These are phyloP conservation scores for Leptographium lundbergii DNA, from an alignment of 2,329 filamentous ascomycete genomes.

Conservation along the genomic window DNA sequence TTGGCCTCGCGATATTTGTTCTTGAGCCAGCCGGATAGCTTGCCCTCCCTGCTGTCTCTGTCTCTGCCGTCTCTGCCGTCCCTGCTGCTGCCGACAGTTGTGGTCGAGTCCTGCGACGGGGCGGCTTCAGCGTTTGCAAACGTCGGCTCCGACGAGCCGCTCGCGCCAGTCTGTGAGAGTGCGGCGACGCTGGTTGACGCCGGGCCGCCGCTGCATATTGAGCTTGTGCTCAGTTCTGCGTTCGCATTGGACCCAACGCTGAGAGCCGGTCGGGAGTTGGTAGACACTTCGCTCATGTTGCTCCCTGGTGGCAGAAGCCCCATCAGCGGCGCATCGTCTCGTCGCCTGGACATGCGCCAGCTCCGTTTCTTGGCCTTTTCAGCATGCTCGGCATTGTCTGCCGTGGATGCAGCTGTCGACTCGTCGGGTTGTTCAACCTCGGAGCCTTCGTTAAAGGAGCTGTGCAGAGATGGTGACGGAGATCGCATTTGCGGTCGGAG, in stretches of 20 bases:
- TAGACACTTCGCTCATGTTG: slow-evolving; percentile 6
- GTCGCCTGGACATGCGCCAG: slow-evolving; percentile 58
- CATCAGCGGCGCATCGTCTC: slow-evolving; percentile 33
- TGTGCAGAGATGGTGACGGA: slow-evolving; percentile 64
- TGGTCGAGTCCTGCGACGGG: slow-evolving; percentile 20
- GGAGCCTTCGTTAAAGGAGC: slow-evolving; percentile 67
- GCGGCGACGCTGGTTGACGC: slow-evolving; percentile 14
- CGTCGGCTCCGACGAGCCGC: slow-evolving; percentile 36
- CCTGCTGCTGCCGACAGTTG: not conserved
- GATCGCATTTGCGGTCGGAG: slow-evolving; percentile 54
- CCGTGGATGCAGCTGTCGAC: slow-evolving; percentile 12
- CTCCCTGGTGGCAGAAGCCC: not conserved
- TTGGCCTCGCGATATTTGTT: slow-evolving; percentile 48
- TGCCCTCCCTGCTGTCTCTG: slow-evolving; percentile 24
- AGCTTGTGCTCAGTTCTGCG: slow-evolving; percentile 54
- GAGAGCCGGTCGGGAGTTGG: slow-evolving; percentile 25
- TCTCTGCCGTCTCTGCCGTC: slow-evolving; percentile 3
- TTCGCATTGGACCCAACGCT: slow-evolving; percentile 48
- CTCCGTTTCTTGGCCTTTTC: slow-evolving; percentile 60
- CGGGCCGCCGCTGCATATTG: slow-evolving; percentile 47
- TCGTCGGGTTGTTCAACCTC: slow-evolving; percentile 67
- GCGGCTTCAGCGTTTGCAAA: slow-evolving; percentile 26
- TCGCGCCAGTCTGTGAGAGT: slow-evolving; percentile 37
- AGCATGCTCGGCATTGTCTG: slow-evolving; percentile 19
- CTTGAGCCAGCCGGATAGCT: slow-evolving; percentile 43